Percentiles rank a stretch among this genome's conserved stretches.
These are phyloP conservation scores for Boletus bicolor DNA, from an alignment of 768 basidiomycete genomes.

Conservation along the genomic window DNA sequence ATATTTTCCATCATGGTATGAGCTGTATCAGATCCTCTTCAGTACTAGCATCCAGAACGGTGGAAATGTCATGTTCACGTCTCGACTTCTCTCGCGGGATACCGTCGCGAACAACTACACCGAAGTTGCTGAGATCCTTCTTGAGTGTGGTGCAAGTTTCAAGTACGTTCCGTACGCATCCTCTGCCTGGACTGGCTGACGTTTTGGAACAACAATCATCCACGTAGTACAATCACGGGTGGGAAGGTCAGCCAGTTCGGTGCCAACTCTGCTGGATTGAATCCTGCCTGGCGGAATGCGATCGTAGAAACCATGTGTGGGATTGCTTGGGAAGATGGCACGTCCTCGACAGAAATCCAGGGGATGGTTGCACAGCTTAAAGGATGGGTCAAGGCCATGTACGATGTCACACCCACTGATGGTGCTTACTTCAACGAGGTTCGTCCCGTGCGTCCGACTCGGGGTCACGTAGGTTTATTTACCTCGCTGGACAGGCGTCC, in stretches of 20 bases:
- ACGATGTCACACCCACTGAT: conserved; percentile 31
- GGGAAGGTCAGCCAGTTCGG: conserved; percentile 39
- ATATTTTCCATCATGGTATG: conserved; percentile 6
- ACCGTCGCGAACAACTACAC: conserved; percentile 2
- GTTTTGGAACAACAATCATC: background rate
- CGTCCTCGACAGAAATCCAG: conserved; percentile 14
- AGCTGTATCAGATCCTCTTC: background rate
- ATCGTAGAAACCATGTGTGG: conserved; percentile 30
- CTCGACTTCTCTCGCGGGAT: conserved; percentile 11
- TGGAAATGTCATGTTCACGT: background rate
- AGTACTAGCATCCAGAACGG: background rate
- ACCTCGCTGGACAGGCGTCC: conserved; percentile 34
- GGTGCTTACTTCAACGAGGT: conserved; percentile 52
- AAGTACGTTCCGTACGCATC: background rate
- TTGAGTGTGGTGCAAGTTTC: conserved; percentile 4
- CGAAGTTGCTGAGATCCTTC: conserved; percentile 4
- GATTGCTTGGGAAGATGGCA: conserved; percentile 23
- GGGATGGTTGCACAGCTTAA: conserved; percentile 10
- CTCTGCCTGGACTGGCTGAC: background rate
- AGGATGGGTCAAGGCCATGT: conserved; percentile 23
- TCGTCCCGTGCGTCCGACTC: background rate
- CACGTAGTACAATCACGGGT: conserved; percentile 38
- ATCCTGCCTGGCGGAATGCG: conserved; percentile 48
- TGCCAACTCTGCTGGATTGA: conserved; percentile 40
- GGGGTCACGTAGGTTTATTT: too few relatives aligned